These are phyloP conservation scores for Aureobasidium sp. DNA, from an alignment of 2,329 filamentous ascomycete genomes.

Conservation along the genomic window DNA sequence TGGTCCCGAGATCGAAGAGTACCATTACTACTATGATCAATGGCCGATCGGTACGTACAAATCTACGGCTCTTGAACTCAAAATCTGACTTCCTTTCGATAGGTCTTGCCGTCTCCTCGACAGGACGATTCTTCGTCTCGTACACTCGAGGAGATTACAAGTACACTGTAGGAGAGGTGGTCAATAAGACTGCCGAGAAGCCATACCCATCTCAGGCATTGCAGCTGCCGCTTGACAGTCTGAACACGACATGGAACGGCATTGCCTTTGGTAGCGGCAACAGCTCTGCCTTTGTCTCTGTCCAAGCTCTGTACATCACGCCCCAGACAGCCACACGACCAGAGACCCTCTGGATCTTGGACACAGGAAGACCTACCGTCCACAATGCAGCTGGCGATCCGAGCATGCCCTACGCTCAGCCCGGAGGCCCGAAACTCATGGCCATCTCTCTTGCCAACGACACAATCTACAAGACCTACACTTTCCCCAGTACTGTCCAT, in stretches of 20 bases:
- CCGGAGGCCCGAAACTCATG: slow-evolving; percentile 41
- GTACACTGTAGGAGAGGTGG: slow-evolving; percentile 43
- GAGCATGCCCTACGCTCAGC: slow-evolving; percentile 39
- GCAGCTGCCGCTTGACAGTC: slow-evolving; percentile 29
- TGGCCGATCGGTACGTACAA: slow-evolving; percentile 32
- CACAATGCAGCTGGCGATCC: slow-evolving; percentile 31
- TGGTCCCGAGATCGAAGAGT: slow-evolving; percentile 42
- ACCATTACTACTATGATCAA: slow-evolving; percentile 40
- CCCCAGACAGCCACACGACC: slow-evolving; percentile 29
- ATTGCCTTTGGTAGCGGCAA: slow-evolving; percentile 42
- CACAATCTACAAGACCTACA: slow-evolving; percentile 36
- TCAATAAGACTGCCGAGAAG: slow-evolving; percentile 41
- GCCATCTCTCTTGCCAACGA: slow-evolving; percentile 37
- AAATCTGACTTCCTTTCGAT: slow-evolving; percentile 24
- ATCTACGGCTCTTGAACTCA: too few species aligned
- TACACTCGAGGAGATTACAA: slow-evolving; percentile 42
- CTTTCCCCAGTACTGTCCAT: slow-evolving; percentile 37
- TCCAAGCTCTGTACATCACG: slow-evolving; percentile 42
- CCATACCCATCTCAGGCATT: slow-evolving; percentile 39
- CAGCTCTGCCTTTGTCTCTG: slow-evolving; percentile 34
- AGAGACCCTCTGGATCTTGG: slow-evolving; percentile 41
- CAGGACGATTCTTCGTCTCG: slow-evolving; percentile 38
- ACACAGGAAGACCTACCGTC: slow-evolving; percentile 40
- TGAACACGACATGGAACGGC: slow-evolving; percentile 36
- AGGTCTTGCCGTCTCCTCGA: slow-evolving; percentile 38